A percentile compares a stretch with the other conserved stretches of the same genome.
phyloP scores from a whole-genome alignment of 352 stramenopile species.

The Pythium chondricola region DNA sequence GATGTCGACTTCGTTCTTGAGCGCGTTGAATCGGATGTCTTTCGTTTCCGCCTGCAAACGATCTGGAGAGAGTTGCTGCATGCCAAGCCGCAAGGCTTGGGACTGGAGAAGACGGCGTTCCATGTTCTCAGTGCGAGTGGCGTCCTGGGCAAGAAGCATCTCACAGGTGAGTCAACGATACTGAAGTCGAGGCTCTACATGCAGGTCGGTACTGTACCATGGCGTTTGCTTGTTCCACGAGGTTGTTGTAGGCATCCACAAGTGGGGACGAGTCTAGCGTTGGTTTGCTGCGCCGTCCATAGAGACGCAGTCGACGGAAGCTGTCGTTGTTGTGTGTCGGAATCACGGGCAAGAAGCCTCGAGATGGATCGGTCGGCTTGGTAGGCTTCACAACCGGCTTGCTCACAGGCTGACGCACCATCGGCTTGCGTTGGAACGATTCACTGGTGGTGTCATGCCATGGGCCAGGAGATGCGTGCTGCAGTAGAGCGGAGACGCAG shows the following conservation, averaged over 20 bases:
- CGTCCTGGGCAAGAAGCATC: too few species aligned
- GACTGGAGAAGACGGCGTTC: constrained; percentile 29
- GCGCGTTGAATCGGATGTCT: constrained; percentile 50
- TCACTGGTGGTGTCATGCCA: constrained; percentile 15
- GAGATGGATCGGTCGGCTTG: not conserved
- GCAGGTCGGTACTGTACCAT: constrained; percentile 37
- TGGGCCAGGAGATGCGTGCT: constrained; percentile 16
- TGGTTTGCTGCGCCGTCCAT: not conserved
- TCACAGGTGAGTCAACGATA: too few species aligned
- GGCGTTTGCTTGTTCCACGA: constrained; percentile 36
- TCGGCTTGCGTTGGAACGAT: constrained; percentile 2
- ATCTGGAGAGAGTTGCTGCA: constrained; percentile 51
- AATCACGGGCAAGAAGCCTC: constrained; percentile 5
- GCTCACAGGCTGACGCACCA: too few species aligned
- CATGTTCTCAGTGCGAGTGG: constrained; percentile 10
- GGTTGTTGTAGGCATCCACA: constrained; percentile 39
- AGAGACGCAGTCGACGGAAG: not conserved
- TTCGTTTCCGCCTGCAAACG: constrained; percentile 46
- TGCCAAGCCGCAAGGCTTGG: constrained; percentile 40
- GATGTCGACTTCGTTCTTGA: constrained; percentile 77
- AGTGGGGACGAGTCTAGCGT: constrained; percentile 31
- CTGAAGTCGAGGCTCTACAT: too few species aligned
- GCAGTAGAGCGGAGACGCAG: too few species aligned
- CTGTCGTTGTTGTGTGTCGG: constrained; percentile 6
- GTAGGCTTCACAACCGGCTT: not conserved